Evolutionary conservation across 805 yeast genomes (phyloP).

Genomic region (Diddensiella santjacobensis): DNA sequence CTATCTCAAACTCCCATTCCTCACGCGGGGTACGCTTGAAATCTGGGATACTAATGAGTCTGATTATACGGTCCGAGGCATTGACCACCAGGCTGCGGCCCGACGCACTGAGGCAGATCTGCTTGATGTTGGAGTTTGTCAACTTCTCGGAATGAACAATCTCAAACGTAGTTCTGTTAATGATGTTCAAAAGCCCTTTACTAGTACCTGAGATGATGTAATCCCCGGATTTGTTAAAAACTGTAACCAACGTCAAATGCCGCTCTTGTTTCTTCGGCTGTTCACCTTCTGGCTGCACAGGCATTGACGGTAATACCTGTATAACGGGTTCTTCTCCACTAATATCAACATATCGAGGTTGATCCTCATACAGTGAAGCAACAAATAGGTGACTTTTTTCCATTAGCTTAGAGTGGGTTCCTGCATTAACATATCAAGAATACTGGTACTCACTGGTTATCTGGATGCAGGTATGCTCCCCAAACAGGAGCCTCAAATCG

Average conservation of each 20-base stretch:
- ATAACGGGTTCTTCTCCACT: slow-evolving; percentile 9
- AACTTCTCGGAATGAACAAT: slow-evolving; percentile 50
- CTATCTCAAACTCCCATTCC: slow-evolving; percentile 55
- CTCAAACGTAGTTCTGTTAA: slow-evolving; percentile 23
- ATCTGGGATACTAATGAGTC: slow-evolving; percentile 31
- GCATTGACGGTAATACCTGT: background rate
- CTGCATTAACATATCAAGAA: too few species aligned
- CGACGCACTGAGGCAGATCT: slow-evolving; percentile 70
- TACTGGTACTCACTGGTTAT: slow-evolving; percentile 30
- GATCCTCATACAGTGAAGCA: slow-evolving; percentile 63
- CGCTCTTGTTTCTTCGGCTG: slow-evolving; percentile 22
- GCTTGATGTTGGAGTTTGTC: slow-evolving; percentile 69
- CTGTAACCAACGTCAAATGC: slow-evolving; percentile 47
- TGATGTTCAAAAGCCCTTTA: slow-evolving; percentile 68
- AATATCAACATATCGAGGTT: slow-evolving; percentile 50
- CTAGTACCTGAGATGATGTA: slow-evolving; percentile 71
- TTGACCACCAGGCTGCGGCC: slow-evolving; percentile 32
- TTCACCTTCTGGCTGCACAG: slow-evolving; percentile 13
- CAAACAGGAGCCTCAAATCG: slow-evolving; percentile 70
- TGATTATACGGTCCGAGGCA: slow-evolving; percentile 32
- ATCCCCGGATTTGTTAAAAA: slow-evolving; percentile 51
- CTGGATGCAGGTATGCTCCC: slow-evolving; percentile 59
- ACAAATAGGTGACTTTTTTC: slow-evolving; percentile 41
- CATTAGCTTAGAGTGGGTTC: background rate
- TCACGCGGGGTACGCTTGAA: slow-evolving; percentile 34